Evolutionary conservation across 208 protist genomes (phyloP).

Genomic region (Crithidia expoeki): DNA sequence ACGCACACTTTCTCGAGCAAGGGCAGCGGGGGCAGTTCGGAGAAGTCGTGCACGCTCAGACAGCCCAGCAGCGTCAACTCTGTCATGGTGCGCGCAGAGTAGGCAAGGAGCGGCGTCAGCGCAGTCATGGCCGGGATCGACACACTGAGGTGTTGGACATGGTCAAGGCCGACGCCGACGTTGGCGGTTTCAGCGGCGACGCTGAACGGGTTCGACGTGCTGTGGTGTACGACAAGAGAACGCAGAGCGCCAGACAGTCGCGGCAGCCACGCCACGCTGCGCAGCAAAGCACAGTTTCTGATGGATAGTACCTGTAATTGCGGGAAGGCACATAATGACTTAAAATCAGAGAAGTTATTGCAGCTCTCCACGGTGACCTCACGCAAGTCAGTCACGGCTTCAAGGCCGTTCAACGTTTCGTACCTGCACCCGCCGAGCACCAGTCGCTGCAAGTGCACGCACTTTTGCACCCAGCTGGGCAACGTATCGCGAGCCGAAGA

Average conservation of each 20-base stretch:
- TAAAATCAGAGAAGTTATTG: neutral
- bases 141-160: slow-evolving; percentile 4
- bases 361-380: slow-evolving; percentile 19
- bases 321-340: slow-evolving; percentile 15
- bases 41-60: slow-evolving; percentile 8
- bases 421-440: slow-evolving; percentile 15
- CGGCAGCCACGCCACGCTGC: slow-evolving; percentile 19
- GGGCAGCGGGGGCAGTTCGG: slow-evolving; percentile 16
- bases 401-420: neutral
- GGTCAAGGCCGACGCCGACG: slow-evolving; percentile 5
- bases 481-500: slow-evolving; percentile 3
- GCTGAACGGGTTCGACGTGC: neutral
- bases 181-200: neutral
- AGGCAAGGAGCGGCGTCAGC: slow-evolving; percentile 11
- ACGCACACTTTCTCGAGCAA: slow-evolving; percentile 20
- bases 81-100: slow-evolving; percentile 12
- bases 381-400: neutral
- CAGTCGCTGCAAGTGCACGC: slow-evolving; percentile 6
- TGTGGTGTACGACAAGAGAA: slow-evolving; percentile 6
- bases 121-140: slow-evolving; percentile 2
- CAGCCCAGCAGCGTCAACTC: slow-evolving; percentile 31
- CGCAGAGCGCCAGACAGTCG: slow-evolving; percentile 13
- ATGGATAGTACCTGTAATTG: slow-evolving; percentile 9
- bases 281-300: slow-evolving; percentile 9
- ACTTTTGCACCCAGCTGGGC: slow-evolving; percentile 21